phyloP scores from a whole-genome alignment of 2,329 filamentous ascomycete species.

The Xylariomycetidae sp. region DNA sequence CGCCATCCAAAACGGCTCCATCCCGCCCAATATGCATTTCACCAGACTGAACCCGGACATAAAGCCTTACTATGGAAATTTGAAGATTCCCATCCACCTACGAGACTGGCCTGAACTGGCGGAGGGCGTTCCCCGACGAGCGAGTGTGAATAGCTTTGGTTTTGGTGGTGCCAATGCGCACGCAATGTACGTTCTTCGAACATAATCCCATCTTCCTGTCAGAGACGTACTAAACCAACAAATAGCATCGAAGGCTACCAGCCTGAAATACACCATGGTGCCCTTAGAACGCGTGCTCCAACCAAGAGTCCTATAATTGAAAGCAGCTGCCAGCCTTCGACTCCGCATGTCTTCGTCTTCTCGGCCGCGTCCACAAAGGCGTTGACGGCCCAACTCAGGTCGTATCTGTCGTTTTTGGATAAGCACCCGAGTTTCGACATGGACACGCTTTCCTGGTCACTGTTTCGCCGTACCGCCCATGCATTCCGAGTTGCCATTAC shows the following conservation, averaged over 20 bases:
- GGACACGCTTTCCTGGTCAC: slow-evolving; percentile 2
- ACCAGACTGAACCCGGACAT: slow-evolving; percentile 5
- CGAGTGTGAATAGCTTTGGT: slow-evolving; percentile 18
- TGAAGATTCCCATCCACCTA: slow-evolving; percentile 2
- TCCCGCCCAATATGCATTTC: slow-evolving; percentile 8
- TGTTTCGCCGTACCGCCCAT: slow-evolving; percentile 1
- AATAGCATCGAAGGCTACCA: slow-evolving; percentile 11
- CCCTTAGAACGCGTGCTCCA: not conserved
- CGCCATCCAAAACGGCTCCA: slow-evolving; percentile 2
- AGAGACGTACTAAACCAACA: not conserved
- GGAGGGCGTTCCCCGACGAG: slow-evolving; percentile 6
- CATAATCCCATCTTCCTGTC: not conserved
- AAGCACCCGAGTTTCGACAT: slow-evolving; percentile 2
- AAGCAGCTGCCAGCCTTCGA: too few species aligned
- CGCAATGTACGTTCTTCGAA: slow-evolving; percentile 7
- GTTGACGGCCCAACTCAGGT: slow-evolving; percentile 1
- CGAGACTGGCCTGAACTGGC: slow-evolving; percentile 7
- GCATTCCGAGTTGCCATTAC: slow-evolving; percentile 2
- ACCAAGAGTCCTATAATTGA: too few species aligned
- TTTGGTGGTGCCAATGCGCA: slow-evolving; percentile 19
- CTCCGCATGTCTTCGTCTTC: slow-evolving; percentile 11
- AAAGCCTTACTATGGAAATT: slow-evolving; percentile 4
- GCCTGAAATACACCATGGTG: not conserved
- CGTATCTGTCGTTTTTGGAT: slow-evolving; percentile 3
- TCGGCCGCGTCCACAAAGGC: slow-evolving; percentile 11